These are phyloP conservation scores for Paulownia fortunei DNA, from an alignment of 257 asterid genomes.

Conservation along the genomic window DNA sequence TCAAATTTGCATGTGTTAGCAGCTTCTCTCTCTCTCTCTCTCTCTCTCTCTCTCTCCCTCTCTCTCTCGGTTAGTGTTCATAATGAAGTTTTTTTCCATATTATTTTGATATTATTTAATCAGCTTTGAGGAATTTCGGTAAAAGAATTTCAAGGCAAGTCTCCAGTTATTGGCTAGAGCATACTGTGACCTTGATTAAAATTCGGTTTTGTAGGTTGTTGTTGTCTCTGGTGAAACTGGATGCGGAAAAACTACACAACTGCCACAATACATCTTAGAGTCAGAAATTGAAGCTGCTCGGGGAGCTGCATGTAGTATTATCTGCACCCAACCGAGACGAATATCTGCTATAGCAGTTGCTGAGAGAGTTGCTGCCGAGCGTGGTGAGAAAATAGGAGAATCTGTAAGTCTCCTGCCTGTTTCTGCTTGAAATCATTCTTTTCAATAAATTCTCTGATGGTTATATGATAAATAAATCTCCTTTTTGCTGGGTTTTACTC, in stretches of 20 bases:
- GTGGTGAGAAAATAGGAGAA: slow-evolving; percentile 91
- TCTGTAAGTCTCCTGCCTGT: slow-evolving; percentile 61
- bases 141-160: slow-evolving; percentile 2
- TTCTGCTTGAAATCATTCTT: slow-evolving; percentile 28
- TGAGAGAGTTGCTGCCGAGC: slow-evolving; percentile 96
- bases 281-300: slow-evolving; percentile 73
- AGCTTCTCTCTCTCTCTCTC: not conserved
- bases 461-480: slow-evolving; percentile 18
- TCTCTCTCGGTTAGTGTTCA: not conserved
- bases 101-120: slow-evolving; percentile 1
- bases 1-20: slow-evolving; percentile 13
- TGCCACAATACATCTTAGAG: slow-evolving; percentile 92
- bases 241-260: slow-evolving; percentile 92
- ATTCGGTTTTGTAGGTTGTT: slow-evolving; percentile 63
- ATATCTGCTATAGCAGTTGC: slow-evolving; percentile 92
- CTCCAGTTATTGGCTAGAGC: slow-evolving; percentile 16
- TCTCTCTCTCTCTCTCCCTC: too few species aligned
- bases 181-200: slow-evolving; percentile 18
- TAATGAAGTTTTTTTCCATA: not conserved
- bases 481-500: slow-evolving; percentile 25
- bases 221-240: slow-evolving; percentile 96
- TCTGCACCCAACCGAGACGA: slow-evolving; percentile 95
- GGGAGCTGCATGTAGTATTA: slow-evolving; percentile 85
- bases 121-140: not conserved
- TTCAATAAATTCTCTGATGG: not conserved